Conservation (phyloP, 345 rosid genomes). For the Citrus medica region DNA sequence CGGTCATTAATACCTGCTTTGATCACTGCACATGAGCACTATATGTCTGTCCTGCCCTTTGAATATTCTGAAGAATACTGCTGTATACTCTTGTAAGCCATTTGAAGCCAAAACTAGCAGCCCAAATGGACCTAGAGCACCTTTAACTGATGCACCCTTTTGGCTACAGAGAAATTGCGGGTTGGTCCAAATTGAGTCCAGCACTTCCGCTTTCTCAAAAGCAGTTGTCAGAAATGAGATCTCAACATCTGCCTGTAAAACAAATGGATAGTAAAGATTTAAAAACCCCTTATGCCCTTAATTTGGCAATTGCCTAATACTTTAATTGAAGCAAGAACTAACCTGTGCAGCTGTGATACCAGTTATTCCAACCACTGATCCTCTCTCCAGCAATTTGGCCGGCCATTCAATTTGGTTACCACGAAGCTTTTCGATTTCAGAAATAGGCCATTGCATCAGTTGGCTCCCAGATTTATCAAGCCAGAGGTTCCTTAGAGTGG, state of each 20-base stretch:
- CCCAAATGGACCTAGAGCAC: constrained; percentile 71
- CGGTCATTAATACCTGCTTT: constrained; percentile 34
- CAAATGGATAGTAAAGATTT: neutral
- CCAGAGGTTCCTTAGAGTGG: constrained; percentile 55
- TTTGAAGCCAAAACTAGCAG: constrained; percentile 58
- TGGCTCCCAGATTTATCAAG: constrained; percentile 29
- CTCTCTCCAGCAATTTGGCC: constrained; percentile 26
- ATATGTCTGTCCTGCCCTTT: constrained; percentile 27
- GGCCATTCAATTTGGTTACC: constrained; percentile 23
- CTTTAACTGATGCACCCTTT: constrained; percentile 42
- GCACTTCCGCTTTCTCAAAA: constrained; percentile 43
- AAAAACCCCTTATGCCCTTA: neutral
- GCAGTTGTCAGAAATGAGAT: constrained; percentile 40
- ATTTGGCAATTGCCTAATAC: neutral
- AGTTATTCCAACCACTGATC: constrained; percentile 28
- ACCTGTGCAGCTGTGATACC: constrained; percentile 71
- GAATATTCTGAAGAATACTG: constrained; percentile 39
- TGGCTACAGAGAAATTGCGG: constrained; percentile 50
- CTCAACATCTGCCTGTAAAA: constrained; percentile 72
- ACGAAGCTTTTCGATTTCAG: constrained; percentile 58
- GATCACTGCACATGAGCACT: constrained; percentile 66
- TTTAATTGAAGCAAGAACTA: neutral
- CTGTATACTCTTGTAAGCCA: constrained; percentile 53
- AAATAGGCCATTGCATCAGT: constrained; percentile 55
- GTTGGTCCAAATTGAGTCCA: constrained; percentile 51